phyloP scores from a whole-genome alignment of 2,329 filamentous ascomycete genomes.

The Colletotrichum horii region DNA sequence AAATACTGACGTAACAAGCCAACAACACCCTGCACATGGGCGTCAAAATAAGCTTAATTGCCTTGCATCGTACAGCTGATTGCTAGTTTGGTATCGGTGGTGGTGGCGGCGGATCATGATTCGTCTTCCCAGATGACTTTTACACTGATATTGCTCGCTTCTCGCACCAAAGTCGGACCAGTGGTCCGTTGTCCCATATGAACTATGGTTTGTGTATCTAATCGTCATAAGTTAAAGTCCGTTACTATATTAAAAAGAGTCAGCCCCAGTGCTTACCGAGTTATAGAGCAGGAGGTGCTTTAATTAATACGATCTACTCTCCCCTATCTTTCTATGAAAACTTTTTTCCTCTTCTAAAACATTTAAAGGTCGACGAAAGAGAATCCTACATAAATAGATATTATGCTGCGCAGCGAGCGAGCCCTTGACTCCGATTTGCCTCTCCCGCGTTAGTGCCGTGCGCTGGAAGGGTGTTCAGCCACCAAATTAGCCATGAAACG shows the following conservation, averaged over 20 bases:
- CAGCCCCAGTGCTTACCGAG: neutral
- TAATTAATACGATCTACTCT: neutral
- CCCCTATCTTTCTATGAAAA: neutral
- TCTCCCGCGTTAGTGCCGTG: neutral
- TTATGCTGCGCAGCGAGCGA: fast-evolving
- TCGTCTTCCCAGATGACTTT: neutral
- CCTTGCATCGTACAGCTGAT: neutral
- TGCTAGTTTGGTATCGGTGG: neutral
- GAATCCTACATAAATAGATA: neutral
- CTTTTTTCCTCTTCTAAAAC: neutral
- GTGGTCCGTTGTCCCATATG: neutral
- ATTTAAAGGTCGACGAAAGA: neutral
- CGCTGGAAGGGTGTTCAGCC: neutral
- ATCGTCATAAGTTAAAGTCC: neutral
- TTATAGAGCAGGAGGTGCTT: fast-evolving
- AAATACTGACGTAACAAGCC: neutral
- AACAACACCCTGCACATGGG: neutral
- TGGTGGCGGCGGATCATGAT: neutral
- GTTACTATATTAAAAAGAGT: neutral
- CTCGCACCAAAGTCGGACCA: neutral
- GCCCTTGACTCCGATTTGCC: neutral
- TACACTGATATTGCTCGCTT: neutral
- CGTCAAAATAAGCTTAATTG: neutral
- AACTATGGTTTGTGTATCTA: neutral
- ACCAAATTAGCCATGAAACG: neutral